Percentiles rank a stretch among this genome's conserved stretches.
Conservation (phyloP, 257 asterid species). For the Capsicum baccatum region DNA sequence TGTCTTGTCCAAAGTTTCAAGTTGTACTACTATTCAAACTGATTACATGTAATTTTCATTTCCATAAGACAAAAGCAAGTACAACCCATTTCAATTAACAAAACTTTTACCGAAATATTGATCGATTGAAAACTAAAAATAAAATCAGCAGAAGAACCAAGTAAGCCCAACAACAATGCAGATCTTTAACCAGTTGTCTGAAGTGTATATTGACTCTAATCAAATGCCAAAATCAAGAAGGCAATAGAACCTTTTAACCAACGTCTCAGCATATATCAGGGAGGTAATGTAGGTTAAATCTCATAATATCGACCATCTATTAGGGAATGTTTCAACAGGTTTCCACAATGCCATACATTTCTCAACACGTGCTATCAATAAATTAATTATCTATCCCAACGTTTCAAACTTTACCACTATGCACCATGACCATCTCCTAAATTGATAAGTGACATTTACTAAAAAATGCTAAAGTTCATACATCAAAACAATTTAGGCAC, state of each 20-base stretch:
- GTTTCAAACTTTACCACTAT: conserved; percentile 3
- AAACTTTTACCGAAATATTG: neutral
- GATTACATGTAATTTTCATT: neutral
- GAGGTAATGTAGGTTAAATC: no score
- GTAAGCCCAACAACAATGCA: conserved; percentile 39
- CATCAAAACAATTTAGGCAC: no score
- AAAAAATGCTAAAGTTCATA: no score
- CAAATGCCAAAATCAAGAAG: no score
- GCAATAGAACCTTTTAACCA: no score
- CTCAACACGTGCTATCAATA: neutral
- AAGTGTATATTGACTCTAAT: no score
- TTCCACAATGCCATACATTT: neutral
- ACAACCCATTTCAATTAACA: conserved; percentile 3
- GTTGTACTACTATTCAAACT: neutral
- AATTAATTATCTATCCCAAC: conserved; percentile 3
- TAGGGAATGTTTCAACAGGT: no score
- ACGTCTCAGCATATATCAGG: no score
- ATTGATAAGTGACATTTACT: no score
- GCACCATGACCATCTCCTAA: no score
- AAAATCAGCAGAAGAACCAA: conserved; percentile 26
- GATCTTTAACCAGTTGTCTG: conserved; percentile 29
- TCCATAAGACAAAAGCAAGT: neutral
- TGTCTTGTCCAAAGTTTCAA: conserved; percentile 22
- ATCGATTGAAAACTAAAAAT: neutral
- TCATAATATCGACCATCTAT: no score